These are phyloP conservation scores for Glycine latifolia DNA, from an alignment of 306 rosid genomes.

Conservation along the genomic window DNA sequence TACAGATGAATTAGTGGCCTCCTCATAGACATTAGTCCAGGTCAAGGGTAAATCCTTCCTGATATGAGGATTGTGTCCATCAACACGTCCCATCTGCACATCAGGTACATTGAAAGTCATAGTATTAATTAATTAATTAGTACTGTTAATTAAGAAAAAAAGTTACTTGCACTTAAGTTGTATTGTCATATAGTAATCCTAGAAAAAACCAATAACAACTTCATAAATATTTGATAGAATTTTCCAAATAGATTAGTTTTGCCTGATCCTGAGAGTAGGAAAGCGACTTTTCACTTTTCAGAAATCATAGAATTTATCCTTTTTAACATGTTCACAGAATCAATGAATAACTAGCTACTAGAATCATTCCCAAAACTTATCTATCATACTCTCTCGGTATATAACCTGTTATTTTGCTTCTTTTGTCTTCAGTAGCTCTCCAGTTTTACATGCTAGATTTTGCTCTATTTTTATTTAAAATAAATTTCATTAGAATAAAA, in stretches of 20 bases:
- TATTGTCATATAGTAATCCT: constrained; percentile 7
- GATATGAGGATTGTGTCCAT: constrained; percentile 74
- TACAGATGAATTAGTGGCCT: constrained; percentile 54
- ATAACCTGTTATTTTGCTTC: constrained; percentile 25
- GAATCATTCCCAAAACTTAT: neutral
- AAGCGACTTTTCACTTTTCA: constrained; percentile 17
- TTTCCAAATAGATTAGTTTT: constrained; percentile 1
- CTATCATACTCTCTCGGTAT: constrained; percentile 15
- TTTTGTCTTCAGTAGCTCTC: neutral
- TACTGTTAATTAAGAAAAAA: neutral
- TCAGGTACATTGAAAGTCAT: constrained; percentile 39
- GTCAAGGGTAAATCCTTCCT: constrained; percentile 71
- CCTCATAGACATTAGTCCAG: constrained; percentile 81
- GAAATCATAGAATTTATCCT: constrained; percentile 34
- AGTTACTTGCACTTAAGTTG: neutral
- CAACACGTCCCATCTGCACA: constrained; percentile 93
- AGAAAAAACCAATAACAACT: neutral
- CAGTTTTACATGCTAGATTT: neutral
- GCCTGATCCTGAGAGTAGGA: constrained; percentile 11
- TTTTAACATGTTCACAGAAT: constrained; percentile 30
- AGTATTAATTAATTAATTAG: neutral
- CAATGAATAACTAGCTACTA: constrained; percentile 11
- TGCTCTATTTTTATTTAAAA: constrained; percentile 19
- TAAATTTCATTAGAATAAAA: constrained; percentile 18
- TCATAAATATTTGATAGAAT: neutral